Conservation (phyloP, 164 flowering plant species). For the Liquidambar formosana region DNA sequence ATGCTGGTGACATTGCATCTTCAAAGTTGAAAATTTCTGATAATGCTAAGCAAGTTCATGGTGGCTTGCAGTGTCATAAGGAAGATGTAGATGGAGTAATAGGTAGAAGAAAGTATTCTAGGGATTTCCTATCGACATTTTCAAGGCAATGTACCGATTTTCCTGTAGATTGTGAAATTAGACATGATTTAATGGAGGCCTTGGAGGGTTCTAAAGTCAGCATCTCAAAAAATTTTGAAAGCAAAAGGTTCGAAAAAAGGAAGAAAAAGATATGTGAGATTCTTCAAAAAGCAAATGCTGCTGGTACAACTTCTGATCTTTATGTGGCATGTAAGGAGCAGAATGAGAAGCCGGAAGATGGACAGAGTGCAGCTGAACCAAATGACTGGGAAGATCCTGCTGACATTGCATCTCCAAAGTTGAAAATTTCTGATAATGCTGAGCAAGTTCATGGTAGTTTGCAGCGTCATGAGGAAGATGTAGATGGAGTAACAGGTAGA, state of each 20-base stretch:
- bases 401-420: constrained; percentile 64
- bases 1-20: constrained; percentile 75
- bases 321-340: constrained; percentile 87
- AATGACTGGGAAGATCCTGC: constrained; percentile 97
- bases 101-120: constrained; percentile 58
- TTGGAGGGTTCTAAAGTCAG: constrained; percentile 37
- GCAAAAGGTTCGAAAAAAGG: no score
- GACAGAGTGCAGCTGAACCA: constrained; percentile 50
- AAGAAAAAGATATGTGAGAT: constrained; percentile 64
- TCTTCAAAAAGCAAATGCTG: constrained; percentile 84
- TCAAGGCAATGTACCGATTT: constrained; percentile 50
- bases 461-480: constrained; percentile 23
- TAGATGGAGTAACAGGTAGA: constrained; percentile 32
- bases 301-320: constrained; percentile 75
- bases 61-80: constrained; percentile 10
- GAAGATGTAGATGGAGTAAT: constrained; percentile 32
- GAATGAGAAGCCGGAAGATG: constrained; percentile 64
- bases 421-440: constrained; percentile 40
- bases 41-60: constrained; percentile 22
- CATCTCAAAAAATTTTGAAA: constrained; percentile 40
- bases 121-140: constrained; percentile 84
- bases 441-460: constrained; percentile 18
- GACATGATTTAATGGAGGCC: constrained; percentile 50
- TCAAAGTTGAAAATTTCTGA: constrained; percentile 52
- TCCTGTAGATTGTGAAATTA: constrained; percentile 56